Percentiles rank a stretch among this genome's conserved stretches.
These are phyloP conservation scores for Echinochloa phyllopogon DNA, from an alignment of 176 grass and related monocot species.

Conservation along the genomic window DNA sequence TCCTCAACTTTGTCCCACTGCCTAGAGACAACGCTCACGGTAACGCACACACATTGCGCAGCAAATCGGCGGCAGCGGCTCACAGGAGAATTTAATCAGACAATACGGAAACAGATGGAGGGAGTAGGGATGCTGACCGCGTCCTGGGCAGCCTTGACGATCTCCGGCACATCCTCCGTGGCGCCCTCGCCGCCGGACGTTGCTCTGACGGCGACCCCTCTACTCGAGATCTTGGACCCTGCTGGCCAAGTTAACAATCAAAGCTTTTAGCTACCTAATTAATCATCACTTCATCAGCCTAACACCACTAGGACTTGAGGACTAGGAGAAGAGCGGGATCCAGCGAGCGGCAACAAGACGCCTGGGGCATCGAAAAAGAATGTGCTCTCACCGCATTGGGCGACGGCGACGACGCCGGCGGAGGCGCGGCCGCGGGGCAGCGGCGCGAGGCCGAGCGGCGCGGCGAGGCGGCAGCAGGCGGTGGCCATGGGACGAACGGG, in stretches of 20 bases:
- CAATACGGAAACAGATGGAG: not conserved
- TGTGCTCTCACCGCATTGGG: constrained; percentile 14
- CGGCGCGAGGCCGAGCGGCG: constrained; percentile 38
- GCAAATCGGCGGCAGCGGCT: not conserved
- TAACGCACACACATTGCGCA: constrained; percentile 47
- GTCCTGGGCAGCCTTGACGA: constrained; percentile 56
- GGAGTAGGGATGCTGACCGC: constrained; percentile 48
- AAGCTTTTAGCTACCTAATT: not conserved
- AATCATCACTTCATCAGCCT: no score
- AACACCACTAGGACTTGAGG: no score
- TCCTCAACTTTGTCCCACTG: constrained; percentile 99
- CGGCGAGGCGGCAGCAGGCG: constrained; percentile 44
- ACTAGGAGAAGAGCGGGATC: not conserved
- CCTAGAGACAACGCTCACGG: constrained; percentile 64
- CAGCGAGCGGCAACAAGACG: no score
- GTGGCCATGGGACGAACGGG: constrained; percentile 23
- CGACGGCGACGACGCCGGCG: not conserved
- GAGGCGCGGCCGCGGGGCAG: not conserved
- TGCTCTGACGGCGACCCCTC: constrained; percentile 46
- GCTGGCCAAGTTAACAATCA: not conserved
- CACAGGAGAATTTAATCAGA: not conserved
- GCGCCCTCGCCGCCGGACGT: constrained; percentile 52
- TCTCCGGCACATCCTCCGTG: constrained; percentile 62
- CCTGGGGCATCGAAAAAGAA: not conserved
- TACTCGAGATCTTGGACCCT: constrained; percentile 22